These are phyloP conservation scores for Lodderomyces pseudojiufengensis DNA, from an alignment of 1,139 yeast genomes.

Conservation along the genomic window DNA sequence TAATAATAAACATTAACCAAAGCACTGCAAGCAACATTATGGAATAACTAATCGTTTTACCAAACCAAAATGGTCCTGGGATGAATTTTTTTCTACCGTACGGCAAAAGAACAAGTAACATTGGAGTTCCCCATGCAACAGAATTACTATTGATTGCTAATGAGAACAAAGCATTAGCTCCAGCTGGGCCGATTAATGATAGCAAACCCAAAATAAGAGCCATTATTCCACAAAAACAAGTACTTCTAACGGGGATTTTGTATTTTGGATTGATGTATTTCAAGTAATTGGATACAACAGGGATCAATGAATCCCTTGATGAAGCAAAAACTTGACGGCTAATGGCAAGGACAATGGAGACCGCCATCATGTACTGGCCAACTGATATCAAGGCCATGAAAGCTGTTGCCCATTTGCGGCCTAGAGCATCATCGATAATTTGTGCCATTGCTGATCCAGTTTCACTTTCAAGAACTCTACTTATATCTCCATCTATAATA, in stretches of 20 bases:
- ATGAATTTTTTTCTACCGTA: slow-evolving; percentile 39
- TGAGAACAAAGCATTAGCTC: slow-evolving; percentile 49
- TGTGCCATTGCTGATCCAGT: slow-evolving; percentile 63
- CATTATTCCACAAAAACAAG: slow-evolving; percentile 51
- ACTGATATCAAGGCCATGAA: slow-evolving; percentile 56
- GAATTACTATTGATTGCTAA: slow-evolving; percentile 46
- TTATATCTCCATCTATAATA: slow-evolving; percentile 46
- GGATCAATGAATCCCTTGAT: slow-evolving; percentile 45
- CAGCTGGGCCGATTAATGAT: slow-evolving; percentile 46
- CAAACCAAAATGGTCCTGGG: slow-evolving; percentile 67
- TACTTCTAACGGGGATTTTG: slow-evolving; percentile 58
- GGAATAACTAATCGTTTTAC: slow-evolving; percentile 42
- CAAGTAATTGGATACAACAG: slow-evolving; percentile 38
- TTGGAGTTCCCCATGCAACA: slow-evolving; percentile 24
- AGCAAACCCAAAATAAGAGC: slow-evolving; percentile 41
- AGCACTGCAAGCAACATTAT: slow-evolving; percentile 23
- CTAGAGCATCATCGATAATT: slow-evolving; percentile 58
- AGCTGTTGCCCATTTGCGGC: slow-evolving; percentile 65
- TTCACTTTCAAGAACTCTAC: slow-evolving; percentile 34
- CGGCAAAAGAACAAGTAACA: slow-evolving; percentile 29
- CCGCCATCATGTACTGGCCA: slow-evolving; percentile 66
- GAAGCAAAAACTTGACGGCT: slow-evolving; percentile 40
- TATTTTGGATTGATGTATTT: slow-evolving; percentile 54
- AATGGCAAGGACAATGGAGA: slow-evolving; percentile 31
- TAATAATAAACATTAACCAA: slow-evolving; percentile 29